Conservation (phyloP, 441 rosid species). For the Manihot esculenta region DNA sequence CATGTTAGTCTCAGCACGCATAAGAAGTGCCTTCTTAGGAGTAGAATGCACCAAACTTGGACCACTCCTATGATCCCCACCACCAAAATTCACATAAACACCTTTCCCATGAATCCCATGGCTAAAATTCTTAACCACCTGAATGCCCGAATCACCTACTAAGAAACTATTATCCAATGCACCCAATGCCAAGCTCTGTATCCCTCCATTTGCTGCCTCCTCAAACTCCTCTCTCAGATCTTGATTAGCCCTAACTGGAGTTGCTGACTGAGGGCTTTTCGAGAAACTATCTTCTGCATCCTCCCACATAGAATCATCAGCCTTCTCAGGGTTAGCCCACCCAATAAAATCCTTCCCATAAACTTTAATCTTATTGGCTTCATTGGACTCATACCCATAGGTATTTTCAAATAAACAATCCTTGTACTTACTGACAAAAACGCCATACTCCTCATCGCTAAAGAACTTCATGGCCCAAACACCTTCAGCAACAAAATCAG, state of each 20-base stretch:
- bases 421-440: constrained; percentile 48
- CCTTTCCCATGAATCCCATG: constrained; percentile 98
- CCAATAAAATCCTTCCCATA: constrained; percentile 92
- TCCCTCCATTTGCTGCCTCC: constrained; percentile 84
- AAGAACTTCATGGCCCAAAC: constrained; percentile 90
- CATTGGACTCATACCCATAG: constrained; percentile 69
- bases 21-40: constrained; percentile 83
- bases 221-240: constrained; percentile 89
- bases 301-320: constrained; percentile 98
- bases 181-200: constrained; percentile 93
- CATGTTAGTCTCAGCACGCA: constrained; percentile 98
- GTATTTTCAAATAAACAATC: constrained; percentile 89
- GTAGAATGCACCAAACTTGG: constrained; percentile 49
- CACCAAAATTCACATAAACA: constrained; percentile 69
- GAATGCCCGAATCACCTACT: constrained; percentile 87
- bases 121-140: constrained; percentile 88
- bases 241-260: constrained; percentile 56
- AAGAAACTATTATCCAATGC: constrained; percentile 94
- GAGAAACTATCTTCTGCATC: constrained; percentile 75
- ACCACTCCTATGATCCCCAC: constrained; percentile 34
- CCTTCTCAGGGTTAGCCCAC: constrained; percentile 88
- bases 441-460: constrained; percentile 49
- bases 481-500: constrained; percentile 80
- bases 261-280: constrained; percentile 57
- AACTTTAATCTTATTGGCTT: constrained; percentile 69